Base-by-base conservation (phyloP, 768 basidiomycete genomes). In the Daedaleopsis nitida region DNA sequence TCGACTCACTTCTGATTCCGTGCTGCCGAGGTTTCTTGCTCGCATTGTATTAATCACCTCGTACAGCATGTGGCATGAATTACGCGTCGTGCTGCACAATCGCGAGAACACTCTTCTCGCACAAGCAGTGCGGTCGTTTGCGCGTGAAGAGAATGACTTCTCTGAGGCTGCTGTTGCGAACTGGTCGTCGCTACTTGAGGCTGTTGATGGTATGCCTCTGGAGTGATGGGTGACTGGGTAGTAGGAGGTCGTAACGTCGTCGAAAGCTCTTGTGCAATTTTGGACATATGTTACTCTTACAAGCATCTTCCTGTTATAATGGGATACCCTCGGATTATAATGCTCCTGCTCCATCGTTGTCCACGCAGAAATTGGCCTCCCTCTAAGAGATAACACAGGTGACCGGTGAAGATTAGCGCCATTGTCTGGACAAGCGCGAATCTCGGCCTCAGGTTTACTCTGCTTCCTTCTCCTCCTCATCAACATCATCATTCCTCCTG, bases 31-130 rank as follows among this genome's bases (percentile, higher is more conserved):
- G 37, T 21, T 39, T 21, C 32, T 13, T 14, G 6, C 43, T 55
- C 47, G 48, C 39, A 45, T 17, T 52, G 50, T 10, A 50, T 55
- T 49, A 42, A n/a, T 56, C 21, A 1, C 21, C 14, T 45, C 13
- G 34, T 35, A 23, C 66, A 94, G 95, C 65, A 85, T 97, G 83
- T 98, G 95, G 94, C 92, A 96, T 68, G 95, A 98, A 73, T 80
- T 96, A n/a, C 86, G 92, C 23, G 91, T 94, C 17, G 88, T 98
- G 39, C 77, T 96, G 48, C 94, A 97, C 73, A 94, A 96, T 65
- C 81, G 90, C 57, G 95, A 97, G 76, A 92, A 94, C 66, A 82
- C 90, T 0, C 80, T 96, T 38, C 75, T 96, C 27, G 89, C 90
- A 0, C 80, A 88, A 62, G 78, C 89, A 2, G 86, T 89, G 61